Conservation (phyloP, 2,329 filamentous ascomycete genomes). For the Aulographum hederae region DNA sequence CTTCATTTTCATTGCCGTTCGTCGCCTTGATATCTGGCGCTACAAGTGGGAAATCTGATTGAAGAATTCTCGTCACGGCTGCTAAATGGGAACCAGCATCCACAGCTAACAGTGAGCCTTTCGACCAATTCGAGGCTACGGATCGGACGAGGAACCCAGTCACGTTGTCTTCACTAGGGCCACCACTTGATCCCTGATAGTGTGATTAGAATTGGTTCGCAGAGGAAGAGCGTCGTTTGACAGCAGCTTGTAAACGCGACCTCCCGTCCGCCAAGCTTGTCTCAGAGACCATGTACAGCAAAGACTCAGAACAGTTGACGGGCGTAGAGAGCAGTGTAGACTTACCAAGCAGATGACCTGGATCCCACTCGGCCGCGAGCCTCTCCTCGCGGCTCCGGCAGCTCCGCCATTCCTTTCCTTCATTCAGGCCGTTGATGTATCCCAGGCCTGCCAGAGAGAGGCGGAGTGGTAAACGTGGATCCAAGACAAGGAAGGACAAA, state of each 20-base stretch:
- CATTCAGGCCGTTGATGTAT: no score
- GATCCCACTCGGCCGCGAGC: no score
- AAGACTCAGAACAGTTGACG: no score
- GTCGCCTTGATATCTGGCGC: constrained; percentile 7
- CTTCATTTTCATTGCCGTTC: constrained; percentile 4
- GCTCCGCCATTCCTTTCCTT: no score
- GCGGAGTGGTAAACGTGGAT: no score
- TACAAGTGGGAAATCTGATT: constrained; percentile 31
- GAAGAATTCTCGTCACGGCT: constrained; percentile 64
- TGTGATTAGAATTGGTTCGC: no score
- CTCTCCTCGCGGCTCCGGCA: no score
- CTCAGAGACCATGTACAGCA: no score
- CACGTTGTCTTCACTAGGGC: constrained; percentile 75
- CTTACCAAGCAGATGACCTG: constrained; percentile 30
- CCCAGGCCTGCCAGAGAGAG: no score
- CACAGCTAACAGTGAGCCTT: constrained; percentile 72
- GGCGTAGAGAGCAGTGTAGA: constrained; percentile 5
- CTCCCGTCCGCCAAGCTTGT: background rate
- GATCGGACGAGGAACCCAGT: constrained; percentile 83
- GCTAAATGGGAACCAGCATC: constrained; percentile 84
- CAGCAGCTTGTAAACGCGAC: no score
- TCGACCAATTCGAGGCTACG: constrained; percentile 57
- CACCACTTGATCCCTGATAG: constrained; percentile 65
- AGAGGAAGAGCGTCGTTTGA: no score
- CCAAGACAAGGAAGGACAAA: no score